Percentiles rank a stretch among this genome's conserved stretches.
Evolutionary conservation across 2,329 filamentous ascomycete genomes (phyloP).

Genomic region (Penicillium sp.): DNA sequence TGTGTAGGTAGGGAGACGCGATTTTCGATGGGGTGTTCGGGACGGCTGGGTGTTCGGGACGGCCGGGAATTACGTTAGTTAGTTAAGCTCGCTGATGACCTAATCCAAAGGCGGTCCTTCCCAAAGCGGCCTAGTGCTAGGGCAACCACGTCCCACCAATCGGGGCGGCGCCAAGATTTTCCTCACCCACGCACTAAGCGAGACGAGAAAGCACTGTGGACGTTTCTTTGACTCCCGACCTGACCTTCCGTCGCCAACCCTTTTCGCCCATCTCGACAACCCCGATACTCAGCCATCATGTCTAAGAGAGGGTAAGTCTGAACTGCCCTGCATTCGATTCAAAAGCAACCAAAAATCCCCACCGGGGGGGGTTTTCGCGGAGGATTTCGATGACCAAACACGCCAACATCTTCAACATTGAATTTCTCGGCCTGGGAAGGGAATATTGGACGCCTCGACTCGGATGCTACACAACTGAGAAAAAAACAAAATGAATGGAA

Average conservation of each 20-base stretch:
- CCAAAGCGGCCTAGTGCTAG: constrained; percentile 39
- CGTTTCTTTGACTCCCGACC: constrained; percentile 30
- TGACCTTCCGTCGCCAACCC: constrained; percentile 34
- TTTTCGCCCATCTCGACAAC: constrained; percentile 41
- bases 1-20: too few relatives aligned
- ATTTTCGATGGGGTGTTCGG: too few relatives aligned
- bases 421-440: constrained; percentile 13
- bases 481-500: constrained; percentile 5
- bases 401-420: constrained; percentile 10
- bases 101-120: constrained; percentile 7
- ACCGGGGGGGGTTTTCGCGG: constrained; percentile 15
- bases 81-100: not conserved
- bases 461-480: constrained; percentile 8
- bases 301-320: constrained; percentile 54
- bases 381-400: constrained; percentile 15
- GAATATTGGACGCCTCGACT: not conserved
- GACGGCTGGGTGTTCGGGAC: too few relatives aligned
- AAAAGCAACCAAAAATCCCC: constrained; percentile 10
- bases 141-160: constrained; percentile 35
- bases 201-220: constrained; percentile 37
- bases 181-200: constrained; percentile 46
- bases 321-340: constrained; percentile 18
- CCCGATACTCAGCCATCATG: constrained; percentile 50
- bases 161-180: constrained; percentile 43
- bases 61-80: too few relatives aligned